Evolutionary conservation across 2,329 filamentous ascomycete genomes (phyloP).

Genomic region (Pseudogymnoascus sp.): DNA sequence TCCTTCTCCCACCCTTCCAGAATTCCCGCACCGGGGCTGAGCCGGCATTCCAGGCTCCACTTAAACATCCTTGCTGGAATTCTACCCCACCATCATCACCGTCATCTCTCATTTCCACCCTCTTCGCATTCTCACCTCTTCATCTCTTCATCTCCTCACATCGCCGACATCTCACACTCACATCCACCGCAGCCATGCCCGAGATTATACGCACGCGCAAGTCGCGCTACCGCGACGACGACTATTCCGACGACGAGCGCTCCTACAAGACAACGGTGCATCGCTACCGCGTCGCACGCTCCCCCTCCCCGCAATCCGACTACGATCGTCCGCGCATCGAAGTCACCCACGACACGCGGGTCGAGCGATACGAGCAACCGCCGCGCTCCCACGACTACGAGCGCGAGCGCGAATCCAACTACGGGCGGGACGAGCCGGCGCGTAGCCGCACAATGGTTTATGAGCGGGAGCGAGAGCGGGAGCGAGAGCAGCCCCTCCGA

Average conservation of each 20-base stretch:
- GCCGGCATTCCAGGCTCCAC: constrained; percentile 1
- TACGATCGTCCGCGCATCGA: constrained; percentile 25
- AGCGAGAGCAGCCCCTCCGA: constrained; percentile 21
- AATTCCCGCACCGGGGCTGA: neutral
- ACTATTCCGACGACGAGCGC: constrained; percentile 26
- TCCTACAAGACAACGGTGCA: constrained; percentile 25
- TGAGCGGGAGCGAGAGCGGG: constrained; percentile 35
- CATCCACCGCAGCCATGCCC: constrained; percentile 3
- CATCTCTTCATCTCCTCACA: neutral
- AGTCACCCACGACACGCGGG: constrained; percentile 21
- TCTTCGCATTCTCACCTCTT: neutral
- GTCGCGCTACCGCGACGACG: constrained; percentile 22
- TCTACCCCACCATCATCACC: neutral
- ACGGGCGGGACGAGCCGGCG: constrained; percentile 31
- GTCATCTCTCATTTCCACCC: neutral
- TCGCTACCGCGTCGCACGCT: constrained; percentile 25
- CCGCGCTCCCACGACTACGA: constrained; percentile 28
- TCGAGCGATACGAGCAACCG: constrained; percentile 18
- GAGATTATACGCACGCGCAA: constrained; percentile 11
- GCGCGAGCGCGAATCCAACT: constrained; percentile 29
- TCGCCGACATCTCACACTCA: neutral
- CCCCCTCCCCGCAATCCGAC: constrained; percentile 23
- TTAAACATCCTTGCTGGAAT: neutral
- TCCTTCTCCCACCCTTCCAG: neutral
- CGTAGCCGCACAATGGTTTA: constrained; percentile 30